Evolutionary conservation across 768 basidiomycete genomes (phyloP).

Genomic region (Trametes elegans): DNA sequence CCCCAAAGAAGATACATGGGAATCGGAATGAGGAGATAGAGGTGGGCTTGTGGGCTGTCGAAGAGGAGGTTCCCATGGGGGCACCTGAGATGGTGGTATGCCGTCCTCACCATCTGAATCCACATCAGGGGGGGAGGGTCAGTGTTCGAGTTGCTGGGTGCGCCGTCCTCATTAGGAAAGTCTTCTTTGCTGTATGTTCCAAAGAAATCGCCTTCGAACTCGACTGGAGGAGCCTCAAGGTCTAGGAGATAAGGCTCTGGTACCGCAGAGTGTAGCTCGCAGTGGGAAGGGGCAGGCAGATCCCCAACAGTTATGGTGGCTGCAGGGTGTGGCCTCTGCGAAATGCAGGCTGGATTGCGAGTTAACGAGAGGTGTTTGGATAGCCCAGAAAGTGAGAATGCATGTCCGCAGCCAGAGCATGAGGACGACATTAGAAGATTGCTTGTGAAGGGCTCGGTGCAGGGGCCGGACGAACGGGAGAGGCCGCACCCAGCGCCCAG

Average conservation of each 20-base stretch:
- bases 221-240: background rate
- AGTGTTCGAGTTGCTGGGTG: background rate
- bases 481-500: too few relatives aligned
- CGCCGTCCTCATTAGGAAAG: background rate
- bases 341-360: background rate
- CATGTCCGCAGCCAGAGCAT: background rate
- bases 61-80: background rate
- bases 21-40: background rate
- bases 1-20: background rate
- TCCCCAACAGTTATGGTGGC: too few relatives aligned
- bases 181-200: slow-evolving; percentile 3
- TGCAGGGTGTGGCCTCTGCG: background rate
- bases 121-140: background rate
- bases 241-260: background rate
- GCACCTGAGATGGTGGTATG: background rate
- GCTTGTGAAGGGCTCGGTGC: background rate
- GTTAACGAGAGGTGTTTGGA: background rate
- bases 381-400: background rate
- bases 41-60: background rate
- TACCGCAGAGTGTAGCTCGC: background rate
- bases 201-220: slow-evolving; percentile 17
- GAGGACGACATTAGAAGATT: background rate
- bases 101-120: background rate
- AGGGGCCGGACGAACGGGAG: too few relatives aligned
- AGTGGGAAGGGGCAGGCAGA: background rate